These are phyloP conservation scores for Nematodospora anomalae DNA, from an alignment of 1,139 yeast genomes.

Conservation along the genomic window DNA sequence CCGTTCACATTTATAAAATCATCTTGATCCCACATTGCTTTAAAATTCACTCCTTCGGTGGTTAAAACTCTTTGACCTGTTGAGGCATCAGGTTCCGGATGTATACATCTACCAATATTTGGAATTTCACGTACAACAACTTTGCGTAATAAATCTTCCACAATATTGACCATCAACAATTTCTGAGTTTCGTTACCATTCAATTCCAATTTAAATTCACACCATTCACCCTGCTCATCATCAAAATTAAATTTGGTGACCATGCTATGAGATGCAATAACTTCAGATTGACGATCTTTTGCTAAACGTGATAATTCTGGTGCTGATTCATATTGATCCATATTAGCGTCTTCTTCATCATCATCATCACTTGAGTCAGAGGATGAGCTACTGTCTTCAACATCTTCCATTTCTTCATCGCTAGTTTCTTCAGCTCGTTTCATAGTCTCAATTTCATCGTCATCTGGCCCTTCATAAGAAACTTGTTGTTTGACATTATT, in stretches of 20 bases:
- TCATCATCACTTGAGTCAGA: conserved; percentile 25
- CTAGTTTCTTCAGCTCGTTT: conserved; percentile 74
- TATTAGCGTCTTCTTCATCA: conserved; percentile 27
- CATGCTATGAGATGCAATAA: conserved; percentile 68
- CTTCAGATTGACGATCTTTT: conserved; percentile 81
- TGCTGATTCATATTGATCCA: conserved; percentile 13
- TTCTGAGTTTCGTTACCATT: conserved; percentile 81
- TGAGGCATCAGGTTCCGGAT: conserved; percentile 66
- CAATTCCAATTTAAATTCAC: conserved; percentile 82
- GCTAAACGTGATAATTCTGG: conserved; percentile 55
- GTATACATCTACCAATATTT: conserved; percentile 88
- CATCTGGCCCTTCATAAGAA: conserved; percentile 93
- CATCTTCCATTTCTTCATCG: conserved; percentile 56
- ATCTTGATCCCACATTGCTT: conserved; percentile 97
- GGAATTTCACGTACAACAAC: conserved; percentile 94
- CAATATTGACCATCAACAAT: conserved; percentile 93
- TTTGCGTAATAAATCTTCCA: conserved; percentile 86
- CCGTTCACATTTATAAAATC: conserved; percentile 86
- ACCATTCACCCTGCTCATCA: conserved; percentile 87
- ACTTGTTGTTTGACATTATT: conserved; percentile 70
- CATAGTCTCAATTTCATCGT: conserved; percentile 87
- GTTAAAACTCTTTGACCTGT: conserved; percentile 65
- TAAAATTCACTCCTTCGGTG: conserved; percentile 97
- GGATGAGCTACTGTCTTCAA: conserved; percentile 35
- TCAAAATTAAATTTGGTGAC: conserved; percentile 85